These are phyloP conservation scores for Diaporthe citri DNA, from an alignment of 2,329 filamentous ascomycete genomes.

Conservation along the genomic window DNA sequence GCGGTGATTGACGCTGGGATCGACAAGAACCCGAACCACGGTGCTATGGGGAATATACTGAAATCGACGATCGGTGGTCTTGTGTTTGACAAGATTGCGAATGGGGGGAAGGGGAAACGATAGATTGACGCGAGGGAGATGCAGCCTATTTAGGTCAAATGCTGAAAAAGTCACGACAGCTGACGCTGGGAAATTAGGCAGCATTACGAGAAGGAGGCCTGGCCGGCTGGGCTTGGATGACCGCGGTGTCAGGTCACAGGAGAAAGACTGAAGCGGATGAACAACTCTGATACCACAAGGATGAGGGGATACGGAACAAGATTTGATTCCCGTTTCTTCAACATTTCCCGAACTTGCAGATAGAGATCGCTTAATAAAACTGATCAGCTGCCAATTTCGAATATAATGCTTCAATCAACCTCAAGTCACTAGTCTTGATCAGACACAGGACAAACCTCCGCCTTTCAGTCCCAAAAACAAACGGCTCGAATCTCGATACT, in stretches of 20 bases:
- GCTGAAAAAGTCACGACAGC: not conserved
- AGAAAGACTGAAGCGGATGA: not conserved
- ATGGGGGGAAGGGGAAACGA: constrained; percentile 41
- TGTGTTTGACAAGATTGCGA: constrained; percentile 45
- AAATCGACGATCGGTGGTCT: constrained; percentile 45
- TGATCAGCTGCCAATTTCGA: not conserved
- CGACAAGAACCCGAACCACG: constrained; percentile 41
- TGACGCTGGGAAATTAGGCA: not conserved
- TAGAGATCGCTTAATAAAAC: not conserved
- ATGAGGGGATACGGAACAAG: not conserved
- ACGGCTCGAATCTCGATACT: constrained; percentile 18
- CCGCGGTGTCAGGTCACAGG: too few relatives aligned
- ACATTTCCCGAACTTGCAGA: not conserved
- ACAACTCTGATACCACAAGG: not conserved
- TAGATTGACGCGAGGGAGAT: not conserved
- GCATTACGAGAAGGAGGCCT: not conserved
- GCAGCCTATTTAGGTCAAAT: not conserved
- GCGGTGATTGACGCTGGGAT: constrained; percentile 45
- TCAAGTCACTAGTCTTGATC: not conserved
- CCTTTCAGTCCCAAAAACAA: constrained; percentile 11
- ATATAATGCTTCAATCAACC: not conserved
- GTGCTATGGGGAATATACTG: constrained; percentile 40
- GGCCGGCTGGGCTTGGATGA: too few relatives aligned
- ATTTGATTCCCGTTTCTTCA: not conserved
- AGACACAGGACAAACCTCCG: too few relatives aligned